Base-by-base conservation (phyloP, 352 stramenopile genomes). In the Phytophthora sansomeana region DNA sequence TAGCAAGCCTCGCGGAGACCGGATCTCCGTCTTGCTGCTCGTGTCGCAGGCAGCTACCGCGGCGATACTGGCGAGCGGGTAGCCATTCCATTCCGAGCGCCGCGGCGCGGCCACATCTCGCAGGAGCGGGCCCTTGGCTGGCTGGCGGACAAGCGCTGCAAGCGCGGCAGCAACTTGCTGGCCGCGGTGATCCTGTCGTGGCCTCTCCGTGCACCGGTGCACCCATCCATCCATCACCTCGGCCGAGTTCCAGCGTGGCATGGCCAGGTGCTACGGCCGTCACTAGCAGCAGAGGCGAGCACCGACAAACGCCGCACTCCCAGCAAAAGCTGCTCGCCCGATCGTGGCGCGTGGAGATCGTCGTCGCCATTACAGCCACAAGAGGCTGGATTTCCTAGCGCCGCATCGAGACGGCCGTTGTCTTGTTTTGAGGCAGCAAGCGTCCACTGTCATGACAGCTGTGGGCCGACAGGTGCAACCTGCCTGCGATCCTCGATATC, bases 371-470 rank as follows among this genome's bases (percentile, higher is more conserved):
- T 56, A 55, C 63, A 30, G 7, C 28, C 39, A 13, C n/a, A 16
- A 14, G 32, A 42, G 36, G 24, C 44, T 57, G 44, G 56, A 59
- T 33, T 24, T 29, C 24, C 39, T 5, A 43, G 32, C 41, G 41
- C 48, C 50, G 17, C 48, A 51, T 54, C 26, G 54, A 69, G 21
- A 30, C 16, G 17, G 21, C 21, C 21, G 21, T 24, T 24, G 21
- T 24, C 21, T 24, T 24, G n/a, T 26, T 4, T 44, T 44, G 47
- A 51, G 44, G 48, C 26, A 39, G 36, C 16, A 30, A 24, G 29
- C 14, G 39, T 44, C 65, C 59, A 73, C 65, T 69, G 21, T 73
- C 13, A 26, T 69, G 65, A 74, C 59, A 74, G 10, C 46, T 55
- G 65, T 69, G 58, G 65, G 33, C 50, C 53, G 28, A n/a, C 11